These are phyloP conservation scores for Cyathus striatus DNA, from an alignment of 768 basidiomycete species.

Conservation along the genomic window DNA sequence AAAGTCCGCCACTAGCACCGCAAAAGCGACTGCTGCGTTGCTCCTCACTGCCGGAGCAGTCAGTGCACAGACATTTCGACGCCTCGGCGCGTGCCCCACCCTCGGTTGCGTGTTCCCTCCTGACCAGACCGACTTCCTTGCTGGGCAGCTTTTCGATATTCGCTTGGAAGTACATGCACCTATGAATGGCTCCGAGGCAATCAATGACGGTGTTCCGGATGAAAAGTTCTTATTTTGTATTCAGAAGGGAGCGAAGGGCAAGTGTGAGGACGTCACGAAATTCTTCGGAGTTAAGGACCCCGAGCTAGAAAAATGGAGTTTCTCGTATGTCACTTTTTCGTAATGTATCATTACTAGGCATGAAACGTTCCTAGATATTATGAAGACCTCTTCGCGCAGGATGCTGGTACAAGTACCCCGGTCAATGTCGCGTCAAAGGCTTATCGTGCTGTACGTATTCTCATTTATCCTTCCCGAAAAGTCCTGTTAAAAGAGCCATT, in stretches of 20 bases:
- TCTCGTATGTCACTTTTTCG: slow-evolving; percentile 22
- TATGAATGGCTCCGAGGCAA: slow-evolving; percentile 32
- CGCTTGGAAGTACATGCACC: slow-evolving; percentile 38
- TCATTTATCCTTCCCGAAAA: background rate
- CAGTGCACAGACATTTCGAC: slow-evolving; percentile 32
- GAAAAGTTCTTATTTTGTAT: slow-evolving; percentile 35
- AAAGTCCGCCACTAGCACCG: no score
- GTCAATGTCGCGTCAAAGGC: slow-evolving; percentile 40
- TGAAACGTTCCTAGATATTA: slow-evolving; percentile 24
- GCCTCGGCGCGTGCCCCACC: slow-evolving; percentile 34
- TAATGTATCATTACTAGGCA: background rate
- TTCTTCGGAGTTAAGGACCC: slow-evolving; percentile 29
- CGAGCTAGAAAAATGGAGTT: slow-evolving; percentile 33
- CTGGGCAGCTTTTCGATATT: slow-evolving; percentile 38
- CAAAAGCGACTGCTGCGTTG: slow-evolving; percentile 9
- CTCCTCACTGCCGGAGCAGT: slow-evolving; percentile 13
- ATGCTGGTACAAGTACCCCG: slow-evolving; percentile 21
- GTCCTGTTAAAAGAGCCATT: no score
- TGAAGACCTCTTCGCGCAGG: slow-evolving; percentile 38
- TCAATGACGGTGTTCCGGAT: slow-evolving; percentile 26
- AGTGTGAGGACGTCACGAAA: slow-evolving; percentile 25
- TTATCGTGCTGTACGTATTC: slow-evolving; percentile 30
- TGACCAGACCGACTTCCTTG: slow-evolving; percentile 37
- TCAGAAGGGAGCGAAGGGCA: slow-evolving; percentile 19
- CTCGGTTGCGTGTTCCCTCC: slow-evolving; percentile 39